Evolutionary conservation across 306 rosid genomes (phyloP).

Genomic region (Lithocarpus polystachyus): DNA sequence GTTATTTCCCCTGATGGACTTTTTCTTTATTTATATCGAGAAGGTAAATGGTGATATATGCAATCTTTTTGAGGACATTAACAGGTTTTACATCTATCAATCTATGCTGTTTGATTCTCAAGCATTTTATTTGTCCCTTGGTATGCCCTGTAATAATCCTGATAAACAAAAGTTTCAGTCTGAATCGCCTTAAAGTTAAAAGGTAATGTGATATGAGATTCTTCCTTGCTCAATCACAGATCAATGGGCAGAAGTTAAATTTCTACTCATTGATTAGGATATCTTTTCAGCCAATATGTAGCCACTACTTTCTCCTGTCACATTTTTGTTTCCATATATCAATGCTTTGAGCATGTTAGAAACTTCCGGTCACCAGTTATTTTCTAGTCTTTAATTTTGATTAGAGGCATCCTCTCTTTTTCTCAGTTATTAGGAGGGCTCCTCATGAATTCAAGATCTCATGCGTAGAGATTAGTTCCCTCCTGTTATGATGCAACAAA

Average conservation of each 20-base stretch:
- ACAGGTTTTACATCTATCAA: background rate
- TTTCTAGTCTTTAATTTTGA: slow-evolving; percentile 10
- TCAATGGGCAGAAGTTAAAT: background rate
- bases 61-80: background rate
- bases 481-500: background rate
- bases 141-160: background rate
- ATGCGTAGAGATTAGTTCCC: slow-evolving; percentile 78
- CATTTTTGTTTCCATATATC: background rate
- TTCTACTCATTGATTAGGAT: background rate
- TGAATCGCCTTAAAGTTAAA: background rate
- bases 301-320: background rate
- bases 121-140: background rate
- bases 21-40: slow-evolving; percentile 88
- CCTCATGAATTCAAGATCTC: slow-evolving; percentile 97
- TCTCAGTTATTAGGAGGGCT: slow-evolving; percentile 86
- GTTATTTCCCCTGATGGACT: slow-evolving; percentile 97
- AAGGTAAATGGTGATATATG: slow-evolving; percentile 49
- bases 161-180: background rate
- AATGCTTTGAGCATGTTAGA: slow-evolving; percentile 4
- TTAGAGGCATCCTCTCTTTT: slow-evolving; percentile 10
- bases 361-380: slow-evolving; percentile 2
- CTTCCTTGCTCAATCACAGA: background rate
- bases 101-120: background rate
- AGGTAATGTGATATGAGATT: background rate
- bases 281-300: background rate